Conservation (phyloP, 1,284 basidiomycete species). For the Ustilago vetiveriae region DNA sequence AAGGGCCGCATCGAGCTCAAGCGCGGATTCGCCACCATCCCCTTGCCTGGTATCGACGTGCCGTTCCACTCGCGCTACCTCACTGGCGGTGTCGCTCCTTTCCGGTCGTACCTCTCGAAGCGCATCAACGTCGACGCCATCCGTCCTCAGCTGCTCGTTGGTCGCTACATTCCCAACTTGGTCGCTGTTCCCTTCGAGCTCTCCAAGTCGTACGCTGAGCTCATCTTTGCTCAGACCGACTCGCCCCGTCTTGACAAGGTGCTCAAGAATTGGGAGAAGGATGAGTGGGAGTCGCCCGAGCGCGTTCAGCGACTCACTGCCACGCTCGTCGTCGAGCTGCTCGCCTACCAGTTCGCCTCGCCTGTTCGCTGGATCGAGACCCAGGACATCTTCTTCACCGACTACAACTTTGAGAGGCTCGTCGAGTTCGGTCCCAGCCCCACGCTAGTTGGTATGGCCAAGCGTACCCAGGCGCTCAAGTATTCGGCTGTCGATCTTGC, state of each 20-base stretch:
- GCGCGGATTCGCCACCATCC: slow-evolving; percentile 79
- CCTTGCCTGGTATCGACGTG: slow-evolving; percentile 89
- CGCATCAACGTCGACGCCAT: slow-evolving; percentile 82
- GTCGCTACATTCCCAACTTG: slow-evolving; percentile 90
- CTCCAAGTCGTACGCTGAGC: slow-evolving; percentile 86
- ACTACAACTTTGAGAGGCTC: slow-evolving; percentile 89
- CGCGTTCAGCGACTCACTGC: slow-evolving; percentile 93
- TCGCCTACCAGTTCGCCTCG: slow-evolving; percentile 87
- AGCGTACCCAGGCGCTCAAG: slow-evolving; percentile 92
- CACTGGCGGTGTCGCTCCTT: slow-evolving; percentile 93
- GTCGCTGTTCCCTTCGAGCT: slow-evolving; percentile 94
- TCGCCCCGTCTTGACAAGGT: slow-evolving; percentile 93
- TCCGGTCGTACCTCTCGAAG: slow-evolving; percentile 93
- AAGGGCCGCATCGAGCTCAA: slow-evolving; percentile 93
- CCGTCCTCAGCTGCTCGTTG: slow-evolving; percentile 79
- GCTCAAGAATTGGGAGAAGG: slow-evolving; percentile 90
- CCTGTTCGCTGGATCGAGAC: slow-evolving; percentile 96
- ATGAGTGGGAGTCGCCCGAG: slow-evolving; percentile 82
- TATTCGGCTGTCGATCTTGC: slow-evolving; percentile 92
- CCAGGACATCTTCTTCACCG: slow-evolving; percentile 89
- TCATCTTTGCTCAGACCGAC: slow-evolving; percentile 73
- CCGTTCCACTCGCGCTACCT: slow-evolving; percentile 99
- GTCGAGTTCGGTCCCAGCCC: slow-evolving; percentile 96
- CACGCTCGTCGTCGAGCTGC: slow-evolving; percentile 91
- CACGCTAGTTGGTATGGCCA: slow-evolving; percentile 94